Conservation (phyloP, 495 filamentous ascomycete species). For the Penicillium pulvis region DNA sequence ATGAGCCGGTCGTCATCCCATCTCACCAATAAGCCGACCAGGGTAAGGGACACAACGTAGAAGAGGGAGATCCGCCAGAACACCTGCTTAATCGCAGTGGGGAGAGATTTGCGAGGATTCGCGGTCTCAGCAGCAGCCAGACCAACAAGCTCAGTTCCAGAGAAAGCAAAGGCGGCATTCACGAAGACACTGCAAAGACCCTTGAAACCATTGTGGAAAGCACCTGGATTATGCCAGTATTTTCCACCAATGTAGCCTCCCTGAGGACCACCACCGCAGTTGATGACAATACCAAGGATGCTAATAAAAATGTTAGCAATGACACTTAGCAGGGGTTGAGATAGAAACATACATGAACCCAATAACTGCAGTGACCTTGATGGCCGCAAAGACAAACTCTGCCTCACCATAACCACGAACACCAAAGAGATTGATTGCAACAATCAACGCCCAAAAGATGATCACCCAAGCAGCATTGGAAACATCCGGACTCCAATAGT, state of each 20-base stretch:
- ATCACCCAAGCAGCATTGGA: slow-evolving; percentile 82
- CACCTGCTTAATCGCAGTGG: slow-evolving; percentile 87
- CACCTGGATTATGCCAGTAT: slow-evolving; percentile 83
- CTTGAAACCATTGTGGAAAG: slow-evolving; percentile 92
- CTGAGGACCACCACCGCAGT: slow-evolving; percentile 74
- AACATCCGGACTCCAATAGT: slow-evolving; percentile 73
- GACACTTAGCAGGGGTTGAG: not conserved
- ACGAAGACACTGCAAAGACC: slow-evolving; percentile 93
- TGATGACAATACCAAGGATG: slow-evolving; percentile 76
- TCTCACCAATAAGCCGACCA: slow-evolving; percentile 75
- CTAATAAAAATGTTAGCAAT: slow-evolving; percentile 37
- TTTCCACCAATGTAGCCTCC: slow-evolving; percentile 81
- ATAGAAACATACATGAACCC: slow-evolving; percentile 73
- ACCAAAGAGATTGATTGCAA: slow-evolving; percentile 82
- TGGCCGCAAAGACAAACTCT: slow-evolving; percentile 81
- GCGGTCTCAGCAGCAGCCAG: slow-evolving; percentile 85
- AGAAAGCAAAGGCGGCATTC: slow-evolving; percentile 88
- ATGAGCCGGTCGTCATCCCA: slow-evolving; percentile 66
- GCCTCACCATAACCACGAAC: slow-evolving; percentile 89
- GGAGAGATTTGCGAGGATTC: slow-evolving; percentile 84
- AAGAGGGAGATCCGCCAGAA: slow-evolving; percentile 95
- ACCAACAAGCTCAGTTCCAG: slow-evolving; percentile 92
- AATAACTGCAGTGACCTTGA: slow-evolving; percentile 86
- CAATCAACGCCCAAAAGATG: slow-evolving; percentile 73
- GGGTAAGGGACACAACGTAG: slow-evolving; percentile 72